Percentiles rank a stretch among this genome's conserved stretches.
Evolutionary conservation across 371 early-diverging fungal genomes (phyloP).

Genomic region (Mortierella sp.): DNA sequence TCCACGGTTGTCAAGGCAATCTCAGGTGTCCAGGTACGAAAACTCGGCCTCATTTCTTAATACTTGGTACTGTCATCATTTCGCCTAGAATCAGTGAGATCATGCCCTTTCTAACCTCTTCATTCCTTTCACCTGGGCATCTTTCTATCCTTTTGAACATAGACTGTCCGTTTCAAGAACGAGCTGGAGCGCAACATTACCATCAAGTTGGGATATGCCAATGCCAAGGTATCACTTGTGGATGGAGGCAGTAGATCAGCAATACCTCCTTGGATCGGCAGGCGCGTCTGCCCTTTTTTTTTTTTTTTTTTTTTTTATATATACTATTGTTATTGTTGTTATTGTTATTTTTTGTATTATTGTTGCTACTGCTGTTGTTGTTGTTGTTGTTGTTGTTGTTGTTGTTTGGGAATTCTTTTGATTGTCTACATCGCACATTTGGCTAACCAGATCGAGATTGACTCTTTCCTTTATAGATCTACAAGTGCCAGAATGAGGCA

Average conservation of each 20-base stretch:
- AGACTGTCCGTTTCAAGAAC: constrained; percentile 99
- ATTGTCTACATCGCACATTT: too few relatives aligned
- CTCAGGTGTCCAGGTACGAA: constrained; percentile 94
- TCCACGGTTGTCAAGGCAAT: constrained; percentile 99
- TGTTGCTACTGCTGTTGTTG: too few relatives aligned
- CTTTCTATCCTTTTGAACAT: constrained; percentile 8
- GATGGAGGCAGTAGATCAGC: too few relatives aligned
- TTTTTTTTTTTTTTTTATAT: too few relatives aligned
- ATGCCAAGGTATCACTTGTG: constrained; percentile 89
- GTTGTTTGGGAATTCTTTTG: too few relatives aligned
- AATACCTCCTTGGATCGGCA: too few relatives aligned
- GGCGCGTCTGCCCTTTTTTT: too few relatives aligned
- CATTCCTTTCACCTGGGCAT: constrained; percentile 5
- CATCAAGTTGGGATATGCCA: constrained; percentile 99
- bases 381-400: too few relatives aligned
- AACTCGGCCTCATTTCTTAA: neutral
- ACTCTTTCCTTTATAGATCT: constrained; percentile 66
- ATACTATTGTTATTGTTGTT: too few relatives aligned
- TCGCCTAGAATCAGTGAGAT: neutral
- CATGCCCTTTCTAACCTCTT: neutral
- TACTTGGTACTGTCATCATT: neutral
- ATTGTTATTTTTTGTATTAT: too few relatives aligned
- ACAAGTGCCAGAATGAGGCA: constrained; percentile 88
- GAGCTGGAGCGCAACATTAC: constrained; percentile 99
- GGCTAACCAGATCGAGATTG: too few relatives aligned